A percentile compares a stretch with the other conserved stretches of the same genome.
phyloP scores from a whole-genome alignment of 805 yeast species.

The Metschnikowia anglica region DNA sequence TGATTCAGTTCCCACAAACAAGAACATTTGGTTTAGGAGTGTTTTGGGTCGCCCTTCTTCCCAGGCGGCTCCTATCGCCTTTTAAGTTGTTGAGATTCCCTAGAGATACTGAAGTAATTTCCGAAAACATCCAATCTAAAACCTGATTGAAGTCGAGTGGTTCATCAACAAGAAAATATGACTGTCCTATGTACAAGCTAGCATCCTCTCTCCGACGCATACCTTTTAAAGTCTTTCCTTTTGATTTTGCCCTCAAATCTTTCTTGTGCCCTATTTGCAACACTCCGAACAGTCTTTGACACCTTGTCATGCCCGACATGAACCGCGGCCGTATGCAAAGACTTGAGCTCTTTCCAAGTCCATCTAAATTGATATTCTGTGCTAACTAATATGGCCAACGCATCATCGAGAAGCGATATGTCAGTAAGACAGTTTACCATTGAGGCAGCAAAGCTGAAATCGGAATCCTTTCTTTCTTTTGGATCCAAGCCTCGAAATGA shows the following conservation, averaged over 20 bases:
- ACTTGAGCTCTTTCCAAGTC: conserved; percentile 46
- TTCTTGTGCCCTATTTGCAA: conserved; percentile 37
- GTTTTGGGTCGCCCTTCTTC: no score
- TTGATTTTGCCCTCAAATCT: conserved; percentile 41
- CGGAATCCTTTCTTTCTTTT: conserved; percentile 43
- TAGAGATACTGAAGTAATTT: no score
- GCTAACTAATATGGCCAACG: conserved; percentile 62
- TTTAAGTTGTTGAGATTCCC: no score
- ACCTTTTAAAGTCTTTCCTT: conserved; percentile 33
- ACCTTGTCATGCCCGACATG: conserved; percentile 33
- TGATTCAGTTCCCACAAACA: no score
- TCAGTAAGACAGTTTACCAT: conserved; percentile 62
- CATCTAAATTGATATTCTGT: conserved; percentile 70
- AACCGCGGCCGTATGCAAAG: conserved; percentile 31
- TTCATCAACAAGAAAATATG: neutral
- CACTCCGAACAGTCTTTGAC: conserved; percentile 32
- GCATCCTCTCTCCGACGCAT: conserved; percentile 34
- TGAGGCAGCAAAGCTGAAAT: conserved; percentile 67
- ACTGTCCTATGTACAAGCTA: conserved; percentile 18
- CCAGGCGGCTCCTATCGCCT: no score
- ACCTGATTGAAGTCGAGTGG: no score
- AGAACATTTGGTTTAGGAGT: no score
- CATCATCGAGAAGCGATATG: conserved; percentile 62
- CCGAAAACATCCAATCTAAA: no score
- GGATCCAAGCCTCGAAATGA: conserved; percentile 45